These are phyloP conservation scores for Arachis stenosperma DNA, from an alignment of 306 rosid species.

Conservation along the genomic window DNA sequence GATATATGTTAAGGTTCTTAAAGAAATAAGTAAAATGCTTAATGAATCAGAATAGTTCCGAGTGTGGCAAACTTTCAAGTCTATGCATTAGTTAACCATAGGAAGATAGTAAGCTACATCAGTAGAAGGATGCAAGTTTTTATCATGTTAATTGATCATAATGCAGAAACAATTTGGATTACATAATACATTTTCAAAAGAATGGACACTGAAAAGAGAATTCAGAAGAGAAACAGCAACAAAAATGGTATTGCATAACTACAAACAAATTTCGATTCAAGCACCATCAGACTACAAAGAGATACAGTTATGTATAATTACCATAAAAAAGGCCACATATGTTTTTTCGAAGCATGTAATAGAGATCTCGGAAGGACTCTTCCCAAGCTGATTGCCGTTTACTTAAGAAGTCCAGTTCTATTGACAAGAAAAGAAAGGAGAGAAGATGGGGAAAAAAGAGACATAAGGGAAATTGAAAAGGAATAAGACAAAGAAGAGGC, in stretches of 20 bases:
- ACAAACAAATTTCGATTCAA: slow-evolving; percentile 23
- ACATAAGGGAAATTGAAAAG: slow-evolving; percentile 23
- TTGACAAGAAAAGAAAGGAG: slow-evolving; percentile 42
- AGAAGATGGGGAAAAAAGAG: slow-evolving; percentile 21
- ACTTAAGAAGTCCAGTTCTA: slow-evolving; percentile 75
- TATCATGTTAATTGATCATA: background rate
- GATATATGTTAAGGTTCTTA: background rate
- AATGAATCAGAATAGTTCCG: slow-evolving; percentile 18
- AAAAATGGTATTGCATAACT: background rate
- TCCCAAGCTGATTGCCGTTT: slow-evolving; percentile 82
- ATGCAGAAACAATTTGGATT: slow-evolving; percentile 14
- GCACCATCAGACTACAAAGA: slow-evolving; percentile 15
- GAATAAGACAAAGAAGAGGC: slow-evolving; percentile 20
- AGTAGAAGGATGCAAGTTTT: slow-evolving; percentile 26
- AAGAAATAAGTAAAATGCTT: background rate
- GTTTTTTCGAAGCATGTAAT: slow-evolving; percentile 81
- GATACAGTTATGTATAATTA: slow-evolving; percentile 40
- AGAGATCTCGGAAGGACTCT: slow-evolving; percentile 86
- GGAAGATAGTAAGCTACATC: slow-evolving; percentile 22
- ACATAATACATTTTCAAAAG: slow-evolving; percentile 18
- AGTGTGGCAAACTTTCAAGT: slow-evolving; percentile 10
- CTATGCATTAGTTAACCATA: slow-evolving; percentile 23
- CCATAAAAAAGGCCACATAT: slow-evolving; percentile 89
- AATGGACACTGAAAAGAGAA: slow-evolving; percentile 22
- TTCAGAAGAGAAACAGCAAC: background rate